These are phyloP conservation scores for Pholiota conissans DNA, from an alignment of 768 basidiomycete genomes.

Conservation along the genomic window DNA sequence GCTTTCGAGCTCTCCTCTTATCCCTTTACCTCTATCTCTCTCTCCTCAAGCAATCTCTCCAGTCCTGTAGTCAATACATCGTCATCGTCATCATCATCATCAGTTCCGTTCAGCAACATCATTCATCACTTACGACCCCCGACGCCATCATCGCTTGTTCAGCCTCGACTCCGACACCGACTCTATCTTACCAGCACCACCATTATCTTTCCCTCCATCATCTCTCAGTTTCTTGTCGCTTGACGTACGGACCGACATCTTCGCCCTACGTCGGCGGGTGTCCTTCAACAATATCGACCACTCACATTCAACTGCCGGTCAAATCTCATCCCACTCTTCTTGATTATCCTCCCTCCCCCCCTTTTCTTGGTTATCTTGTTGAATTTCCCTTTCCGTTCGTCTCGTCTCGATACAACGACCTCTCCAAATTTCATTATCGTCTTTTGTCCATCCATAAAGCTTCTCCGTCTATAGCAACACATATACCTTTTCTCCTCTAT, in stretches of 20 bases:
- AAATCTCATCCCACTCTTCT: background rate
- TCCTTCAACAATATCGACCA: constrained; percentile 1
- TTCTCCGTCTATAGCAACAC: constrained; percentile 13
- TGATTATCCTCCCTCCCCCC: background rate
- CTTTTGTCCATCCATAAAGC: constrained; percentile 9
- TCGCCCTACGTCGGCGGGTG: background rate
- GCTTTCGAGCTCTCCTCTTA: constrained; percentile 18
- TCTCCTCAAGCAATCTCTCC: constrained; percentile 2
- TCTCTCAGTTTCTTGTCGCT: background rate
- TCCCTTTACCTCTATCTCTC: constrained; percentile 5
- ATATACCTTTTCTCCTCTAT: constrained; percentile 13
- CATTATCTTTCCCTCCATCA: background rate
- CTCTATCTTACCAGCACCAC: background rate
- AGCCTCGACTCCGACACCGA: background rate
- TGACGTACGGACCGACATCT: background rate
- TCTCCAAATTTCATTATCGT: background rate
- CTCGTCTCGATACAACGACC: background rate
- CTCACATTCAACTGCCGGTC: constrained; percentile 21
- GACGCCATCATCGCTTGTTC: background rate
- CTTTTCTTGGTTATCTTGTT: constrained; percentile 7
- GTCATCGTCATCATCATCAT: constrained; percentile 11
- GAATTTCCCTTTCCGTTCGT: background rate
- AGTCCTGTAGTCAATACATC: constrained; percentile 5
- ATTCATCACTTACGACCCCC: constrained; percentile 12
- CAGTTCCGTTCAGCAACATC: constrained; percentile 7